Evolutionary conservation across 176 grass and related monocot genomes (phyloP).

Genomic region (Eremochloa ophiuroides): DNA sequence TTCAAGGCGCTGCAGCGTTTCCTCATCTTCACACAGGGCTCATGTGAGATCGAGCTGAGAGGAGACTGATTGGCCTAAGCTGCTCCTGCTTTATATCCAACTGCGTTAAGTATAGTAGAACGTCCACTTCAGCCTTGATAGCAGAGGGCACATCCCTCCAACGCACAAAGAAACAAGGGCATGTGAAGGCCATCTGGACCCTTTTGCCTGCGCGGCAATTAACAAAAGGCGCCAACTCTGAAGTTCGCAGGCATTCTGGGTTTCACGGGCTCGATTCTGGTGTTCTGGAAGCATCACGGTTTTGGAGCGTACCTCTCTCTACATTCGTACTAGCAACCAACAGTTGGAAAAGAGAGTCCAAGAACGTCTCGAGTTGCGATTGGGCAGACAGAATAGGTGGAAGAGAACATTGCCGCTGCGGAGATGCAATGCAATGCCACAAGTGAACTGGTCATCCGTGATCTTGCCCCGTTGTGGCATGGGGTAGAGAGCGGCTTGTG

Average conservation of each 20-base stretch:
- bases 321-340: background rate
- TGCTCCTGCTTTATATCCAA: conserved; percentile 13
- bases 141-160: background rate
- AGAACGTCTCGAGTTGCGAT: background rate
- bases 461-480: background rate
- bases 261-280: conserved; percentile 29
- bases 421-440: background rate
- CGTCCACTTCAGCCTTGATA: background rate
- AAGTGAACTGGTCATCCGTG: conserved; percentile 12
- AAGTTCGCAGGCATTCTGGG: background rate
- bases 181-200: conserved; percentile 56
- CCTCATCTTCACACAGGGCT: conserved; percentile 9
- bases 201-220: background rate
- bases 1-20: conserved; percentile 9
- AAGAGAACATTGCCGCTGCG: background rate
- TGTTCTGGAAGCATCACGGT: conserved; percentile 35
- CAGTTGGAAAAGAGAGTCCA: background rate
- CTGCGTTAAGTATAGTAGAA: background rate
- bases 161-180: conserved; percentile 51
- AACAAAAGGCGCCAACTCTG: background rate
- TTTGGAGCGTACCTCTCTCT: conserved; percentile 28
- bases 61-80: background rate
- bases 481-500: too few relatives aligned
- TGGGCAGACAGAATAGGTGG: background rate
- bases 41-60: conserved; percentile 19